Evolutionary conservation across 306 rosid species (phyloP).

Genomic region (Dryas drummondii): DNA sequence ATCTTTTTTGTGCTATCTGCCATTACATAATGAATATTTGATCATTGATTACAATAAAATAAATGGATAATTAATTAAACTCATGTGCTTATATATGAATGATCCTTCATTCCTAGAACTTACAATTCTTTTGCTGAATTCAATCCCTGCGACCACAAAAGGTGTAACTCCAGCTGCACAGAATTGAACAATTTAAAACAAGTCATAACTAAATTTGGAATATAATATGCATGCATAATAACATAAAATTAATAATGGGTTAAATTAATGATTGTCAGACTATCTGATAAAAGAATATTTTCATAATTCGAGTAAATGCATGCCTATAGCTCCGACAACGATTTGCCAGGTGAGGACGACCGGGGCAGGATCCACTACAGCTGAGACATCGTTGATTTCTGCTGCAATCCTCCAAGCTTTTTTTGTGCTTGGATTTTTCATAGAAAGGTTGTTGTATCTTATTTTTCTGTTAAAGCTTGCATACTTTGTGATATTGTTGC

Average conservation of each 20-base stretch:
- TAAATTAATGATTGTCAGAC: not conserved
- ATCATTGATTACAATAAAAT: not conserved
- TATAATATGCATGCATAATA: not conserved
- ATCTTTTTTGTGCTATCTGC: conserved; percentile 70
- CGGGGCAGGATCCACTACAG: conserved; percentile 19
- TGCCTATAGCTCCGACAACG: conserved; percentile 44
- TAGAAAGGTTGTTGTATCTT: not conserved
- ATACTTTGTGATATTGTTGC: not conserved
- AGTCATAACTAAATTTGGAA: not conserved
- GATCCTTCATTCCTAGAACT: conserved; percentile 16
- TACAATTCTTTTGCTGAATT: conserved; percentile 91
- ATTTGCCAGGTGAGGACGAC: conserved; percentile 47
- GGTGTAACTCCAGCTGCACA: conserved; percentile 80
- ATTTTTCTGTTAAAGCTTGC: not conserved
- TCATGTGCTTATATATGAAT: no score
- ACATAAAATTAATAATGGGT: not conserved
- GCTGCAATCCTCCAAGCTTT: conserved; percentile 17
- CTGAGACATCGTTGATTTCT: conserved; percentile 24
- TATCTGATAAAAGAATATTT: not conserved
- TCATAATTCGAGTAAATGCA: not conserved
- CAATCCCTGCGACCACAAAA: conserved; percentile 89
- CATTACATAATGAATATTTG: not conserved
- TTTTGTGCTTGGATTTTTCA: conserved; percentile 22
- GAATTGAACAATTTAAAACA: not conserved
- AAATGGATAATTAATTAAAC: not conserved